A percentile compares a stretch with the other conserved stretches of the same genome.
phyloP scores from a whole-genome alignment of 768 basidiomycete species.

The Tulasnella sp. region DNA sequence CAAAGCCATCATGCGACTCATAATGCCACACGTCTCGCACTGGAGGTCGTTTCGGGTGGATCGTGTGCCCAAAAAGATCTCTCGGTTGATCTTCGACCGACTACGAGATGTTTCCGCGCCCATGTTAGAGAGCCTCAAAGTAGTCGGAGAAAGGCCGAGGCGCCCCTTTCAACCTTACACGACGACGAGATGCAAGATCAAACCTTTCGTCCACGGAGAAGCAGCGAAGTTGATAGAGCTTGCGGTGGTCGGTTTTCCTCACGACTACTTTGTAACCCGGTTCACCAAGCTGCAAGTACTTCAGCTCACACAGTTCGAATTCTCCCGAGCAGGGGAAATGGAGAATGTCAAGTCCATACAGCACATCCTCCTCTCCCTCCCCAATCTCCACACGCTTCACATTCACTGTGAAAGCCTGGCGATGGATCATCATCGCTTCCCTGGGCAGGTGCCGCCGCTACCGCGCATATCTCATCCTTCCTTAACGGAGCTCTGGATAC shows the following conservation, averaged over 20 bases:
- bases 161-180: background rate
- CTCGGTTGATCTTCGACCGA: slow-evolving; percentile 57
- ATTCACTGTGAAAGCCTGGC: slow-evolving; percentile 29
- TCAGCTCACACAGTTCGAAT: background rate
- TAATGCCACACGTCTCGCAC: background rate
- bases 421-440: background rate
- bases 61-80: slow-evolving; percentile 4
- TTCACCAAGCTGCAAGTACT: background rate
- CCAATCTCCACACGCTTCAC: slow-evolving; percentile 35
- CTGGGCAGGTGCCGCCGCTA: background rate
- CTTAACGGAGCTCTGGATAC: background rate
- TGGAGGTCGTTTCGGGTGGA: slow-evolving; percentile 39
- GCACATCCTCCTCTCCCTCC: slow-evolving; percentile 51
- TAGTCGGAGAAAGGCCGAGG: slow-evolving; percentile 49
- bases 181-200: background rate
- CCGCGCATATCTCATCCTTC: background rate
- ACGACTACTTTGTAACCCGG: background rate
- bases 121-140: slow-evolving; percentile 63
- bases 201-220: background rate
- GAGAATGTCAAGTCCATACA: slow-evolving; percentile 71
- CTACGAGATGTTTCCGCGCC: slow-evolving; percentile 48
- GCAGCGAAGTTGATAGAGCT: background rate
- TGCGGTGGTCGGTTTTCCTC: background rate
- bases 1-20: background rate
- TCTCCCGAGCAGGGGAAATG: slow-evolving; percentile 43